phyloP scores from a whole-genome alignment of 495 filamentous ascomycete genomes.

The Daldinia concentrica region DNA sequence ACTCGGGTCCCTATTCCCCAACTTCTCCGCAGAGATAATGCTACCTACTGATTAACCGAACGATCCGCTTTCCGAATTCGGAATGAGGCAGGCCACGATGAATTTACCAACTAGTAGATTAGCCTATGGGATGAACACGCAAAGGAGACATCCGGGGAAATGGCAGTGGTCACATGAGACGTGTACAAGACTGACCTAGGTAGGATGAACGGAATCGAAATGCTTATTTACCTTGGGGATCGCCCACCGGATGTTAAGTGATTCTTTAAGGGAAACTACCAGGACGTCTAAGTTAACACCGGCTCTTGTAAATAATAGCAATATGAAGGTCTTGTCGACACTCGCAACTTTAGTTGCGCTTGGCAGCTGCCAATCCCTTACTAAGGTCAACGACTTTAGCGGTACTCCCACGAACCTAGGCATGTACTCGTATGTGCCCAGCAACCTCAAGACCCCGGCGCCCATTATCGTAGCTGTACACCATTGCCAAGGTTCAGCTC shows the following conservation, averaged over 20 bases:
- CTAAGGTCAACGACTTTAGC: conserved; percentile 54
- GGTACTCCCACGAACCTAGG: conserved; percentile 55
- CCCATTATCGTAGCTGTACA: conserved; percentile 67
- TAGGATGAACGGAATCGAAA: conserved; percentile 9
- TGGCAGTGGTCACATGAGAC: conserved; percentile 23
- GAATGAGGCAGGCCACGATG: conserved; percentile 9
- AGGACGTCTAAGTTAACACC: conserved; percentile 8
- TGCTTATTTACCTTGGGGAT: conserved; percentile 25
- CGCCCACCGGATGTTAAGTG: conserved; percentile 21
- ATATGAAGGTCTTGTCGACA: conserved; percentile 51
- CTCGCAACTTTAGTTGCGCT: conserved; percentile 49
- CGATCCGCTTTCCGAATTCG: conserved; percentile 30
- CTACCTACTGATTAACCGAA: conserved; percentile 29
- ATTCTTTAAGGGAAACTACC: neutral
- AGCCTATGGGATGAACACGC: conserved; percentile 26
- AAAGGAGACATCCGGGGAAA: conserved; percentile 23
- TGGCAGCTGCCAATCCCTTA: conserved; percentile 46
- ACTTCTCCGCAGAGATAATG: conserved; percentile 28
- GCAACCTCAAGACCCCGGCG: conserved; percentile 58
- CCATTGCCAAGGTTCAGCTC: conserved; percentile 63
- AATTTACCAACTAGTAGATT: conserved; percentile 29
- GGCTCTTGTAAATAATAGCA: conserved; percentile 17
- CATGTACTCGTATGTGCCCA: conserved; percentile 68
- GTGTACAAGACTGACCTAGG: neutral
- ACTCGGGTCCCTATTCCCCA: conserved; percentile 16